Percentiles rank a stretch among this genome's conserved stretches.
These are phyloP conservation scores for Parastagonospora nodorum DNA, from an alignment of 2,329 filamentous ascomycete genomes.

Conservation along the genomic window DNA sequence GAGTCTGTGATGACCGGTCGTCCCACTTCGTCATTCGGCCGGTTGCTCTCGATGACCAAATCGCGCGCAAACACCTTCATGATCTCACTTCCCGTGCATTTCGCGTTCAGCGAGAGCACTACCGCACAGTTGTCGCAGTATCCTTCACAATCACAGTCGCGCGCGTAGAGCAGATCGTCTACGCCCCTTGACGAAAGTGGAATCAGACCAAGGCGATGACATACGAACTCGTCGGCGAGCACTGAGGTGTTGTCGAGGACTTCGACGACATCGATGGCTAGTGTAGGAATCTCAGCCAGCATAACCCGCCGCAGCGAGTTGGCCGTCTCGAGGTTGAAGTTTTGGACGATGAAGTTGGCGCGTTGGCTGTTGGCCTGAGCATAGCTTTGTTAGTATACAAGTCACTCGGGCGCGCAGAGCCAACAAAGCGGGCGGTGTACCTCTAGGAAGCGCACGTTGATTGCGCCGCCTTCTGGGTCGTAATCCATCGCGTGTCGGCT, in stretches of 20 bases:
- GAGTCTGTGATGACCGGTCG: constrained; percentile 83
- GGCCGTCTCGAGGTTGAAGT: constrained; percentile 87
- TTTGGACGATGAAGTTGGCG: constrained; percentile 89
- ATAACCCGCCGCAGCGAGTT: constrained; percentile 91
- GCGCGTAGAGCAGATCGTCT: constrained; percentile 80
- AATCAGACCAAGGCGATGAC: constrained; percentile 87
- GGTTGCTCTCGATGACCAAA: constrained; percentile 71
- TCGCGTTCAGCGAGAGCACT: constrained; percentile 80
- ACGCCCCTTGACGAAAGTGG: constrained; percentile 85
- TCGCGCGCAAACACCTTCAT: constrained; percentile 96
- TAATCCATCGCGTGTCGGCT: constrained; percentile 53
- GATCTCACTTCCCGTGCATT: constrained; percentile 82
- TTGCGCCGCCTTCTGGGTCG: constrained; percentile 53
- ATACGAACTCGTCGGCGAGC: constrained; percentile 92
- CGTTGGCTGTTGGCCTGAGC: constrained; percentile 74
- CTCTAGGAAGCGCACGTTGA: constrained; percentile 47
- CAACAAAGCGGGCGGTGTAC: constrained; percentile 34
- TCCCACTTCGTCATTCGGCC: constrained; percentile 76
- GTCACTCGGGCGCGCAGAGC: constrained; percentile 3
- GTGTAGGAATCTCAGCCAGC: constrained; percentile 90
- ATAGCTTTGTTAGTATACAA: constrained; percentile 25
- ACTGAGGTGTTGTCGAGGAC: constrained; percentile 94
- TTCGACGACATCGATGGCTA: constrained; percentile 94
- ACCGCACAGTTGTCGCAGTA: constrained; percentile 93
- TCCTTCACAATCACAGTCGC: constrained; percentile 95